phyloP scores from a whole-genome alignment of 768 basidiomycete species.

The Tricholoma bakamatsutake region DNA sequence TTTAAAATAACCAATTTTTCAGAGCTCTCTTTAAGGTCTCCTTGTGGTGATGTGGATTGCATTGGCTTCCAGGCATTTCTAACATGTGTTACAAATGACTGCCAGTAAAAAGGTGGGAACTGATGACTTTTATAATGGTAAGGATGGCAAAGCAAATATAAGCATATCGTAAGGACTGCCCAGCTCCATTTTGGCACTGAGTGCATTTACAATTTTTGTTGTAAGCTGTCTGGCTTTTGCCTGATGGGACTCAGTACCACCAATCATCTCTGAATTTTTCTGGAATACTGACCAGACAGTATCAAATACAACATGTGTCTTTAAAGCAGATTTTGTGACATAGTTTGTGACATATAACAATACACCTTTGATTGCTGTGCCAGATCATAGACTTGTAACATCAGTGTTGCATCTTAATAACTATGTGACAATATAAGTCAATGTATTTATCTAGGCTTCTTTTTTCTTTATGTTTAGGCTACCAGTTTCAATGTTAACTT shows the following conservation, averaged over 20 bases:
- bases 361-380: too few species aligned
- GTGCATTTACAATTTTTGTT: conserved; percentile 21
- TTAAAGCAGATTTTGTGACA: too few species aligned
- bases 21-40: background rate
- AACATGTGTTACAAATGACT: conserved; percentile 2
- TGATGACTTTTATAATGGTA: conserved; percentile 27
- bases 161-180: too few species aligned
- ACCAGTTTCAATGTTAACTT: conserved; percentile 9
- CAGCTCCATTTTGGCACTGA: too few species aligned
- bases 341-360: too few species aligned
- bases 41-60: background rate
- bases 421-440: too few species aligned
- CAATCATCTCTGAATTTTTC: conserved; percentile 17
- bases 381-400: too few species aligned
- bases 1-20: conserved; percentile 19
- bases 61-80: background rate
- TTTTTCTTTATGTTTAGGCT: too few species aligned
- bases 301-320: conserved; percentile 23
- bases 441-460: too few species aligned
- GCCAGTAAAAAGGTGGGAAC: conserved; percentile 26
- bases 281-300: conserved; percentile 18
- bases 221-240: conserved; percentile 13
- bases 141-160: too few species aligned
- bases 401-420: too few species aligned
- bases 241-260: conserved; percentile 6